Conservation (phyloP, 2,329 filamentous ascomycete species). For the Alternaria gansuensis region DNA sequence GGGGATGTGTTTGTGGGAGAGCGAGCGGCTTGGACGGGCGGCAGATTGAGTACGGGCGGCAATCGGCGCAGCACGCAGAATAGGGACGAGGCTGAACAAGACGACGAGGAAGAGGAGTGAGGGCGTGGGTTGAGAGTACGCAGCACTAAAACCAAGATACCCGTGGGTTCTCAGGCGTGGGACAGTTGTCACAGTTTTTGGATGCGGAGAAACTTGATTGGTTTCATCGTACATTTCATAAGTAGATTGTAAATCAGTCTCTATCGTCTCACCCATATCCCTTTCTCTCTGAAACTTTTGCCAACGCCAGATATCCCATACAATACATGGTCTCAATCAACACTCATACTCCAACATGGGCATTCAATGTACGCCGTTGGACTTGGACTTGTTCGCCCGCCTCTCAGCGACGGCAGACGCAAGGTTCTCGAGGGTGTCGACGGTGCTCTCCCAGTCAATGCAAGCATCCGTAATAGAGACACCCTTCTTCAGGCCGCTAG, state of each 20-base stretch:
- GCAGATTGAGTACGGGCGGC: constrained; percentile 21
- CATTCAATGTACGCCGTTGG: constrained; percentile 33
- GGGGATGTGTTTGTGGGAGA: constrained; percentile 63
- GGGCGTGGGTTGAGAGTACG: constrained; percentile 9
- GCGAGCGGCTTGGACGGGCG: constrained; percentile 34
- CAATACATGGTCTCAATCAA: constrained; percentile 17
- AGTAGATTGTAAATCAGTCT: constrained; percentile 1
- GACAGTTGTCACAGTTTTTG: not conserved
- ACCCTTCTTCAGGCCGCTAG: constrained; percentile 80
- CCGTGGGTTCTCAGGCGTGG: not conserved
- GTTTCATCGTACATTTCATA: not conserved
- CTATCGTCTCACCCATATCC: constrained; percentile 1
- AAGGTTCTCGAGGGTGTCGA: constrained; percentile 82
- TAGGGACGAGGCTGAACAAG: constrained; percentile 14
- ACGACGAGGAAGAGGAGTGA: constrained; percentile 16
- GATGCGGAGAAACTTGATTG: not conserved
- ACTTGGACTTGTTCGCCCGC: constrained; percentile 60
- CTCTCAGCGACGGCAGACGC: constrained; percentile 83
- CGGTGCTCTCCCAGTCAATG: constrained; percentile 89
- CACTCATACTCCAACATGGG: not conserved
- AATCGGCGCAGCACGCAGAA: constrained; percentile 9
- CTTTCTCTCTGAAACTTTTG: constrained; percentile 5
- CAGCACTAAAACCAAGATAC: constrained; percentile 8
- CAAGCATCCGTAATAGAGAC: constrained; percentile 97
- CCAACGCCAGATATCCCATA: constrained; percentile 6